Percentiles rank a stretch among this genome's conserved stretches.
Conservation (phyloP, 192 early-diverging fungal species). For the Podochytrium sp. region DNA sequence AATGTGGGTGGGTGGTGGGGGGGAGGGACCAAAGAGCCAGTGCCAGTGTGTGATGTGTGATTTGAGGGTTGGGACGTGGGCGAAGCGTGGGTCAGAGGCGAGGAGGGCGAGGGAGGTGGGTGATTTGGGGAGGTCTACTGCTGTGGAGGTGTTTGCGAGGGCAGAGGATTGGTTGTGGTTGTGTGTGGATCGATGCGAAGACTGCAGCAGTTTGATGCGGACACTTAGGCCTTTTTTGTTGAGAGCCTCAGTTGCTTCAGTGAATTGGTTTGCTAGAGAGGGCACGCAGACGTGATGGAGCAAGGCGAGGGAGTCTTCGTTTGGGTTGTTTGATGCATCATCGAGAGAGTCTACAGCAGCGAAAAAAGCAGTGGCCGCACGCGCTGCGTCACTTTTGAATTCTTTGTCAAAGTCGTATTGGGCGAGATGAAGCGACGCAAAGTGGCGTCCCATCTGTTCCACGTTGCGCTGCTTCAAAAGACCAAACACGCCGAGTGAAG, state of each 20-base stretch:
- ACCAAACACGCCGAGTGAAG: background rate
- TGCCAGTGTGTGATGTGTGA: constrained; percentile 35
- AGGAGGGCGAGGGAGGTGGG: constrained; percentile 7
- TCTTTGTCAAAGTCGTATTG: background rate
- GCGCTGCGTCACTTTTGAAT: background rate
- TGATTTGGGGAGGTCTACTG: constrained; percentile 3
- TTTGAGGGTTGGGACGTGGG: constrained; percentile 13
- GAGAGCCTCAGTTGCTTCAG: background rate
- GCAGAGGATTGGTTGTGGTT: background rate
- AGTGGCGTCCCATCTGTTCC: constrained; percentile 25
- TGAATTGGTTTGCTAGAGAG: background rate
- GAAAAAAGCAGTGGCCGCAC: constrained; percentile 49
- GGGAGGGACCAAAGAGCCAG: constrained; percentile 53
- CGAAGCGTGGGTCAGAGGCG: constrained; percentile 18
- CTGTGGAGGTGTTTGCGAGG: background rate
- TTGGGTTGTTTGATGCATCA: background rate
- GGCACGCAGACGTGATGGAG: background rate
- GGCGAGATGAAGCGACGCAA: background rate
- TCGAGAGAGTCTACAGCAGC: constrained; percentile 52
- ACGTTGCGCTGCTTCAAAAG: constrained; percentile 13
- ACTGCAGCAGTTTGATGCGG: background rate
- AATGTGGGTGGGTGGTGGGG: constrained; percentile 42
- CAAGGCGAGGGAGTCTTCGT: background rate
- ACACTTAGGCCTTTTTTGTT: background rate
- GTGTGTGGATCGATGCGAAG: background rate